Percentiles rank a stretch among this genome's conserved stretches.
phyloP scores from a whole-genome alignment of 163 green algal species.

The Prototheca cutis region DNA sequence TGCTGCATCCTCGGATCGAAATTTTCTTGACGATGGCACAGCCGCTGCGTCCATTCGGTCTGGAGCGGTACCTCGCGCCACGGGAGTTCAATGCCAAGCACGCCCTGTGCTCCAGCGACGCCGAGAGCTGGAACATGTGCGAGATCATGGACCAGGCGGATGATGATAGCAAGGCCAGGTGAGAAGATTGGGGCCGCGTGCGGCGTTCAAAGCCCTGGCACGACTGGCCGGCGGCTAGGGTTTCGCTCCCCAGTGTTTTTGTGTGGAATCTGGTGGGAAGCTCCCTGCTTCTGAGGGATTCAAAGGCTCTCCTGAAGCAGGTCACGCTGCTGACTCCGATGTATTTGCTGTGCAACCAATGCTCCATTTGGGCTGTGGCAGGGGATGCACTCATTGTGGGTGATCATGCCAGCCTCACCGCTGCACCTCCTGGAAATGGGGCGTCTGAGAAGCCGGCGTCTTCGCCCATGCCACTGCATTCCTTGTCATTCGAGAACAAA shows the following conservation, averaged over 20 bases:
- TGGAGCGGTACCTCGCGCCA: slow-evolving; percentile 39
- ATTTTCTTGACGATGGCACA: too few relatives aligned
- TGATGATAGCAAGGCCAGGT: slow-evolving; percentile 10
- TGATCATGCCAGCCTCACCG: background rate
- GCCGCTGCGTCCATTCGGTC: slow-evolving; percentile 14
- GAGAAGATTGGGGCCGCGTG: background rate
- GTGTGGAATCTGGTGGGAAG: too few relatives aligned
- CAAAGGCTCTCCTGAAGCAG: too few relatives aligned
- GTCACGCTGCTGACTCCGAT: too few relatives aligned
- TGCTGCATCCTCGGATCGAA: too few relatives aligned
- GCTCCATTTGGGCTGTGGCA: too few relatives aligned
- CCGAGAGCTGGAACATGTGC: slow-evolving; percentile 25
- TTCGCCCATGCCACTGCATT: background rate
- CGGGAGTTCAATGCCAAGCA: slow-evolving; percentile 25
- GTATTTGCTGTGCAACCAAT: too few relatives aligned
- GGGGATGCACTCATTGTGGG: background rate
- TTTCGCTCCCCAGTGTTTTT: too few relatives aligned
- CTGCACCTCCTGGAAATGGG: background rate
- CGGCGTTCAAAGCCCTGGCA: background rate
- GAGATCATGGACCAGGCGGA: slow-evolving; percentile 26
- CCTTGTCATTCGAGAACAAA: too few relatives aligned
- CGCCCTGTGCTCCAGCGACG: slow-evolving; percentile 32
- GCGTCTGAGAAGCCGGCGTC: background rate
- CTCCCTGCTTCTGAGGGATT: too few relatives aligned
- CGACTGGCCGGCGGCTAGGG: too few relatives aligned